Conservation (phyloP, 1,284 basidiomycete genomes). For the Ceratobasidium sp. region DNA sequence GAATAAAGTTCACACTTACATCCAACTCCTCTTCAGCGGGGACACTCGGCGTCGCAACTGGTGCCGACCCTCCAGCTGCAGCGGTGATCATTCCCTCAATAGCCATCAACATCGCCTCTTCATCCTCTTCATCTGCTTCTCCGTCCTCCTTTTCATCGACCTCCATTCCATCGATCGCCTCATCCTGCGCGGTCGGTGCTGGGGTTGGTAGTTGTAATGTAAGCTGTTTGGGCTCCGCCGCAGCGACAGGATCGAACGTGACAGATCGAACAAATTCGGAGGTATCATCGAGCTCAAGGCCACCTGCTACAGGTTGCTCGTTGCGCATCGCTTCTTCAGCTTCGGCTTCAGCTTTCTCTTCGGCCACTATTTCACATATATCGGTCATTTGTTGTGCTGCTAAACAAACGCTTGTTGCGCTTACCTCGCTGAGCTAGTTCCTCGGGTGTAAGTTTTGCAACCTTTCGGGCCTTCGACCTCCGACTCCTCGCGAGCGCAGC, state of each 20-base stretch:
- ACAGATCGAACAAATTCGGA: slow-evolving; percentile 97
- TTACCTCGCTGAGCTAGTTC: slow-evolving; percentile 84
- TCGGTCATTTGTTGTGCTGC: background rate
- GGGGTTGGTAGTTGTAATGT: slow-evolving; percentile 54
- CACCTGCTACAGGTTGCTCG: slow-evolving; percentile 67
- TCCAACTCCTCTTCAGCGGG: slow-evolving; percentile 56
- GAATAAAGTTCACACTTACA: slow-evolving; percentile 54
- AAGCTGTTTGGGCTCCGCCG: slow-evolving; percentile 62
- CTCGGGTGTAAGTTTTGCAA: slow-evolving; percentile 84
- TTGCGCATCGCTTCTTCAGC: slow-evolving; percentile 62
- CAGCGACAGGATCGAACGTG: slow-evolving; percentile 70
- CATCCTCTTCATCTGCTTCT: slow-evolving; percentile 65
- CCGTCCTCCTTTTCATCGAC: slow-evolving; percentile 81
- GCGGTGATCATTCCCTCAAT: slow-evolving; percentile 44
- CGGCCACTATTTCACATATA: slow-evolving; percentile 67
- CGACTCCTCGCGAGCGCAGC: slow-evolving; percentile 89
- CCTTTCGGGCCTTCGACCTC: slow-evolving; percentile 82
- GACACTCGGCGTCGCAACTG: slow-evolving; percentile 64
- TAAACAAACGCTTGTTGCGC: slow-evolving; percentile 54
- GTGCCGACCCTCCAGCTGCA: slow-evolving; percentile 26
- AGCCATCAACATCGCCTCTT: slow-evolving; percentile 47
- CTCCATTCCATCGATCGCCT: slow-evolving; percentile 75
- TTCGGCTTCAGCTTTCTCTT: slow-evolving; percentile 63
- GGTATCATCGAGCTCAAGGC: slow-evolving; percentile 94
- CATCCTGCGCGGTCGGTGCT: slow-evolving; percentile 65